Percentiles rank a stretch among this genome's conserved stretches.
phyloP scores from a whole-genome alignment of 768 basidiomycete genomes.

The Naganishia onofrii region DNA sequence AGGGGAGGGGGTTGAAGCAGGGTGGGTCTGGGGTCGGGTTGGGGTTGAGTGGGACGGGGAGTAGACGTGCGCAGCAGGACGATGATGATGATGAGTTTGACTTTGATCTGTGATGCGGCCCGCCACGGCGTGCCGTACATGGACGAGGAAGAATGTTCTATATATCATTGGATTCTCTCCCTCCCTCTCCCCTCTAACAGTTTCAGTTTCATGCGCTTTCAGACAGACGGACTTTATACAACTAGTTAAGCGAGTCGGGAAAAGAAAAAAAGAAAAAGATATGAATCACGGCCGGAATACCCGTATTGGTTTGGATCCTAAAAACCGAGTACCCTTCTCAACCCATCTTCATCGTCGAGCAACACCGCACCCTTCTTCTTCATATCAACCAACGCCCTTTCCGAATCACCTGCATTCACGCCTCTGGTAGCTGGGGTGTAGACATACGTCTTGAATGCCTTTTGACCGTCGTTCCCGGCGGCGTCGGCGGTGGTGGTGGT shows the following conservation, averaged over 20 bases:
- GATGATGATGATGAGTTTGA: constrained; percentile 68
- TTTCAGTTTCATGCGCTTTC: no score
- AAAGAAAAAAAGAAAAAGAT: no score
- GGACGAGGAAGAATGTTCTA: no score
- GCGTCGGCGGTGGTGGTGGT: no score
- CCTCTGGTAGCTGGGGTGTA: constrained; percentile 36
- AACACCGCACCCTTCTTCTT: constrained; percentile 3
- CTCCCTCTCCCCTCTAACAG: no score
- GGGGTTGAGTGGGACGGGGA: constrained; percentile 37
- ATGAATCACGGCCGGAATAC: no score
- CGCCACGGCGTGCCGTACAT: no score
- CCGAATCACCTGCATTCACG: constrained; percentile 27
- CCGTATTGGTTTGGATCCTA: no score
- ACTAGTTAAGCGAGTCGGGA: no score
- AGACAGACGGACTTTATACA: no score
- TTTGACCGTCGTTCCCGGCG: no score
- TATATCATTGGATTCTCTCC: no score
- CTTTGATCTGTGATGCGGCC: constrained; percentile 63
- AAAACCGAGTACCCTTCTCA: constrained; percentile 13
- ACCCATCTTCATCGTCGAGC: constrained; percentile 1
- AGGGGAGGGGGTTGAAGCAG: constrained; percentile 36
- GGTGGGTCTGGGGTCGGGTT: constrained; percentile 51
- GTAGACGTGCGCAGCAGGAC: constrained; percentile 56
- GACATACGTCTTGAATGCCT: constrained; percentile 35
- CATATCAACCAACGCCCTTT: constrained; percentile 23